Evolutionary conservation across 2,329 filamentous ascomycete species (phyloP).

Genomic region (Aureobasidium leucospermi): DNA sequence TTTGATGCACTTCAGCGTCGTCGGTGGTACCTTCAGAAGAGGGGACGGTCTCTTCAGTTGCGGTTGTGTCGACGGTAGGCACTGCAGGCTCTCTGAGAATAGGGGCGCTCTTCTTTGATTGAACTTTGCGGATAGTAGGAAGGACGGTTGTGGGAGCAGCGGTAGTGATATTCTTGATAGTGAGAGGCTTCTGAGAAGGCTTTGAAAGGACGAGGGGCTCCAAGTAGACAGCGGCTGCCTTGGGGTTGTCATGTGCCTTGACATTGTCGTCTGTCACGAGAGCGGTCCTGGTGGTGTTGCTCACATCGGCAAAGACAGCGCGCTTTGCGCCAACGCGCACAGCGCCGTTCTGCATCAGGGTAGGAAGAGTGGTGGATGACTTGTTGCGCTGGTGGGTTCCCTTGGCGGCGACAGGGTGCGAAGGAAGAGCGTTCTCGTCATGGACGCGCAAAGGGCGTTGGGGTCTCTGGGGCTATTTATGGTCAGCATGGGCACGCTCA

Average conservation of each 20-base stretch:
- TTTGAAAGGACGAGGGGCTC: conserved; percentile 27
- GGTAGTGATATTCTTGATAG: conserved; percentile 15
- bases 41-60: not conserved
- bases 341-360: conserved; percentile 45
- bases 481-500: not conserved
- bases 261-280: conserved; percentile 50
- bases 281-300: conserved; percentile 51
- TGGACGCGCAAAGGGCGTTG: conserved; percentile 56
- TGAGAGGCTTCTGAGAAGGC: conserved; percentile 55
- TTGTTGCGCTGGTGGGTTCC: conserved; percentile 74
- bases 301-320: conserved; percentile 74
- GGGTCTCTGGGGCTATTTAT: conserved; percentile 33
- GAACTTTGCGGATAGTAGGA: conserved; percentile 37
- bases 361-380: conserved; percentile 59
- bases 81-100: conserved; percentile 45
- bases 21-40: not conserved
- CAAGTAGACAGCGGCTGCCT: conserved; percentile 19
- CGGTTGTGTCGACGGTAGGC: not conserved
- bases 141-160: conserved; percentile 7
- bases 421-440: conserved; percentile 62
- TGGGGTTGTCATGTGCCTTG: conserved; percentile 32
- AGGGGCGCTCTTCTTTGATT: conserved; percentile 46
- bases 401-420: conserved; percentile 37
- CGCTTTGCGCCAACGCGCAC: conserved; percentile 65
- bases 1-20: not conserved